Percentiles rank a stretch among this genome's conserved stretches.
Evolutionary conservation across 2,329 filamentous ascomycete species (phyloP).

Genomic region (Fusarium decemcellulare): DNA sequence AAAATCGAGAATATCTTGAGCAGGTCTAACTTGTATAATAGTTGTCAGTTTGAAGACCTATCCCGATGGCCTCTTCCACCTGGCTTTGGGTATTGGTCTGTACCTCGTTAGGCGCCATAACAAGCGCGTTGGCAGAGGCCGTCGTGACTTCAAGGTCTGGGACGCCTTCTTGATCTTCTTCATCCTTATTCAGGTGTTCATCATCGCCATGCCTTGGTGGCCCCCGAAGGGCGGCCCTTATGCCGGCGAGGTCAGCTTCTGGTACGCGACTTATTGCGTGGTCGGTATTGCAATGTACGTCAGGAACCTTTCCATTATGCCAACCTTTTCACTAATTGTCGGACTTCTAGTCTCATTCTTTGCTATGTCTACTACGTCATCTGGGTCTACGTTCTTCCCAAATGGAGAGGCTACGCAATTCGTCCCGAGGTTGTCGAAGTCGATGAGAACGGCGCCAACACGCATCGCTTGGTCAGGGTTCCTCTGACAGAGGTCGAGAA

Average conservation of each 20-base stretch:
- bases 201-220: conserved; percentile 80
- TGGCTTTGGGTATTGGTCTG: conserved; percentile 70
- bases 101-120: conserved; percentile 70
- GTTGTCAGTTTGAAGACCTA: conserved; percentile 73
- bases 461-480: conserved; percentile 67
- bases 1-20: too few relatives aligned
- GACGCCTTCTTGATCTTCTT: conserved; percentile 70
- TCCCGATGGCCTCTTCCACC: conserved; percentile 69
- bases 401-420: conserved; percentile 66
- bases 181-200: conserved; percentile 70
- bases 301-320: too few relatives aligned
- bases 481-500: conserved; percentile 61
- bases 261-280: conserved; percentile 79
- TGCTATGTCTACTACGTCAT: conserved; percentile 71
- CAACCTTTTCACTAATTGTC: rapidly evolving
- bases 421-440: conserved; percentile 68
- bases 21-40: conserved; percentile 44
- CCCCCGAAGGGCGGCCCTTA: conserved; percentile 72
- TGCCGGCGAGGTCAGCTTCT: conserved; percentile 79
- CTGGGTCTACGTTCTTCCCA: conserved; percentile 71
- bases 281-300: conserved; percentile 76
- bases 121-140: conserved; percentile 61
- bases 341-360: conserved; percentile 57
- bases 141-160: conserved; percentile 72
- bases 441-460: conserved; percentile 54